Evolutionary conservation across 139 green algal species (phyloP), one percentile per base, ranked within the genome.

Genomic region (Coccomyxa sp.): DNA sequence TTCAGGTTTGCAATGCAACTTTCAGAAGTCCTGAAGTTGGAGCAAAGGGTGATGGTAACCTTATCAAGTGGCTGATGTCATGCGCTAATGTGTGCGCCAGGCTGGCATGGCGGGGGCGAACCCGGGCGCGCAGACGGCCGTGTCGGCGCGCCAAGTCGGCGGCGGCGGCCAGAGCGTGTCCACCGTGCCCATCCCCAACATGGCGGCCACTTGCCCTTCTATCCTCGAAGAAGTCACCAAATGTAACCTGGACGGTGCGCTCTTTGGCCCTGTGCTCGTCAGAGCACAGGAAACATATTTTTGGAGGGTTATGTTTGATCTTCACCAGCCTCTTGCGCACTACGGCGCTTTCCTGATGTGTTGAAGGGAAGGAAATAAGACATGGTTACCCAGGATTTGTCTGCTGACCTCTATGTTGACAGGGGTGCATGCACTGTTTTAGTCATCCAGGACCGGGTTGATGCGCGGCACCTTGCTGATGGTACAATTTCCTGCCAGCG

Each of bases 201-300:
- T 81, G 51, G 51, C 25, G 0, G 59, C 28, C 28, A 31, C 30
- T 17, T 25, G 28, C 10, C 57, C 74, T 12, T 76, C 74, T 10
- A 74, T 85, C 51, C 79, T 76, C 57, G 16, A 85, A 0, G 28
- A 51, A 30, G 58, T 85, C 57, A 76, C 81, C 74, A 13, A 59
- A 57, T n/a, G 32, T 51, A 85, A 85, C 58, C 81, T 85, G 0
- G 16, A 15, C 12, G 77, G 77, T 81, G 23, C 15, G 30, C 17
- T 15, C 16, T 14, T 10, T 59, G 71, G 30, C 12, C 30, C 13
- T 30, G 16, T 63, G 21, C 28, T 27, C 1, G 28, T 1, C 74
- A 79, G 25, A n/a, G n/a, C n/a, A n/a, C n/a, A n/a, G n/a, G n/a
- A n/a, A n/a, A n/a, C n/a, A n/a, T n/a, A n/a, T n/a, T n/a, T n/a